These are phyloP conservation scores for Leptographium wingfieldii DNA, from an alignment of 2,329 filamentous ascomycete genomes.

Conservation along the genomic window DNA sequence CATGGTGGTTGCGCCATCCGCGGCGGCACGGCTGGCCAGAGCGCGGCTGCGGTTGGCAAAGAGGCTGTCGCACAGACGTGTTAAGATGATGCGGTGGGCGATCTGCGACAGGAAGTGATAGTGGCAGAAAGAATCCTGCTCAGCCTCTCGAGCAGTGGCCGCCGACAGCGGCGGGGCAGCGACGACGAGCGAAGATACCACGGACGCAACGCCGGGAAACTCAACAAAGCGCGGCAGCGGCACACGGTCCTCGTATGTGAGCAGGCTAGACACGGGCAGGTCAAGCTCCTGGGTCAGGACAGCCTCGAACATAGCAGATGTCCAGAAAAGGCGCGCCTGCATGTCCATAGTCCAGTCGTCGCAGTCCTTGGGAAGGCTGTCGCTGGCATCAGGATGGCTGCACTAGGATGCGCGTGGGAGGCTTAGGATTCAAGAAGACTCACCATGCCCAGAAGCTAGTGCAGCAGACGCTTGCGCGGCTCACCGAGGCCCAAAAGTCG, in stretches of 20 bases:
- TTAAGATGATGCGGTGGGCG: slow-evolving; percentile 41
- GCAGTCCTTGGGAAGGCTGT: slow-evolving; percentile 25
- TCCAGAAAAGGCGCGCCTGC: slow-evolving; percentile 43
- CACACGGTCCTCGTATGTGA: slow-evolving; percentile 36
- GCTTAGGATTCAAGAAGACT: slow-evolving; percentile 7
- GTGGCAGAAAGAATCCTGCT: slow-evolving; percentile 36
- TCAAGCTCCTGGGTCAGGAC: slow-evolving; percentile 41
- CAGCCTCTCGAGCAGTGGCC: neutral
- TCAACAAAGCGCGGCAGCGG: slow-evolving; percentile 36
- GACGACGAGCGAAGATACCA: neutral
- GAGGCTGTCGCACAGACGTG: slow-evolving; percentile 34
- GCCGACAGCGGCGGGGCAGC: neutral
- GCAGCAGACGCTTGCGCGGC: slow-evolving; percentile 36
- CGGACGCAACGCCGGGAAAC: slow-evolving; percentile 9
- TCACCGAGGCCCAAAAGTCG: slow-evolving; percentile 40
- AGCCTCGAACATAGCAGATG: slow-evolving; percentile 41
- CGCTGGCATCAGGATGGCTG: neutral
- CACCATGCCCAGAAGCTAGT: slow-evolving; percentile 32
- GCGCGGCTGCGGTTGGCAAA: slow-evolving; percentile 12
- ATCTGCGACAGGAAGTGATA: slow-evolving; percentile 45
- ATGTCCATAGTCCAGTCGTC: slow-evolving; percentile 42
- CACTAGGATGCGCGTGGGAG: neutral
- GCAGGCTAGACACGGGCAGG: slow-evolving; percentile 35
- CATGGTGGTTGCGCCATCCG: slow-evolving; percentile 4
- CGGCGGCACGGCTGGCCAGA: slow-evolving; percentile 1